Base-by-base conservation (phyloP, 306 rosid species). In the Alnus glutinosa region DNA sequence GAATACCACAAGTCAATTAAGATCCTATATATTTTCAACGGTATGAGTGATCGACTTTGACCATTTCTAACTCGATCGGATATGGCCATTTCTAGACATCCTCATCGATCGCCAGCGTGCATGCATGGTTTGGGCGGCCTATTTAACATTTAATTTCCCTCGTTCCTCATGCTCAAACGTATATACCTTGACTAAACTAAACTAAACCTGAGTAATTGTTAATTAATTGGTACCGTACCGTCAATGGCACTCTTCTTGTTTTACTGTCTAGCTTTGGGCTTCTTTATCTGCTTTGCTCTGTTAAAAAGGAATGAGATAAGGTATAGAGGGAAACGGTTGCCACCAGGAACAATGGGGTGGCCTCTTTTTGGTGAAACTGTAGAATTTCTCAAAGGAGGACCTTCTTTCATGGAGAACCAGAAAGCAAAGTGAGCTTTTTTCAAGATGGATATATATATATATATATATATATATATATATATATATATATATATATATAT, bases 271-370 rank as follows among this genome's bases (percentile, higher is more conserved):
- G 73, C 54, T 79, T 84, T 85, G 72, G 81, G 42, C 49, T 81
- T 89, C 85, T 79, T 83, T 72, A 14, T 80, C 76, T 79, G 86
- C 85, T 78, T 90, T 76, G 85, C 86, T 77, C 52, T 90, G 82
- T 57, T 89, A 8, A 85, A 83, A 73, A 90, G 97, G 97, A 90
- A 89, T 63, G 89, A 77, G 9, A 30, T 89, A 59, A 81, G 85
- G 55, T 90, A 86, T 80, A 74, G 86, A 32, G 79, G 84, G 79
- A 89, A 90, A 74, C 82, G 89, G 36, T 77, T 88, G 69, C 97
- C 97, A 34, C 97, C 92, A 6, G 97, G 97, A 54, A 86, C 97
- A 77, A 85, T 90, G 92, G 97, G 97, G 9, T 90, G 93, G 96
- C 97, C 97, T 69, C 44, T 92, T 19, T 79, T 92, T 48, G 97